A percentile compares a stretch with the other conserved stretches of the same genome.
Evolutionary conservation across 164 flowering plant species (phyloP).

Genomic region (Umbellularia californica): DNA sequence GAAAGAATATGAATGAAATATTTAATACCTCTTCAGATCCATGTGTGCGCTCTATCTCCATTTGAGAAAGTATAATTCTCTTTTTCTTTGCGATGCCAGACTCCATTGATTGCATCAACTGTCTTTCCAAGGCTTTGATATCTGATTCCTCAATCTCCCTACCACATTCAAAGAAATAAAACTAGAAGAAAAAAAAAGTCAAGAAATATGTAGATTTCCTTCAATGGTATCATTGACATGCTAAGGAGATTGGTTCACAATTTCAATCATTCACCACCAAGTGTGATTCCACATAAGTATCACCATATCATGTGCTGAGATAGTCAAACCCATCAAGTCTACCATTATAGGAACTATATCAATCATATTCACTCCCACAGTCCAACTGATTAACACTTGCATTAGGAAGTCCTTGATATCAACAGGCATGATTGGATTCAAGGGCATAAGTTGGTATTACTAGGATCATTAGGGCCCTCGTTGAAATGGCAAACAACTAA

Average conservation of each 20-base stretch:
- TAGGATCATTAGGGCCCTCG: not conserved
- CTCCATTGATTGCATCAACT: constrained; percentile 91
- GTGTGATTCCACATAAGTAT: not conserved
- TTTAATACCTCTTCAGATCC: constrained; percentile 82
- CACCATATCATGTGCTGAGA: not conserved
- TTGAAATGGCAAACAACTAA: not conserved
- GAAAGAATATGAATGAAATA: not conserved
- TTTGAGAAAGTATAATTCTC: constrained; percentile 76
- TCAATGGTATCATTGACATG: not conserved
- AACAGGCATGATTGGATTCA: not conserved
- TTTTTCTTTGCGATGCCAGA: constrained; percentile 84
- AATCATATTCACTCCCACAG: not conserved
- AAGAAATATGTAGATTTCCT: not conserved
- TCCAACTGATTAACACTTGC: not conserved
- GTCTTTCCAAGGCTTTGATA: constrained; percentile 86
- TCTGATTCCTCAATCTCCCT: constrained; percentile 95
- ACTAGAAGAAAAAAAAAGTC: not conserved
- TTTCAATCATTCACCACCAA: not conserved
- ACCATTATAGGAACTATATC: not conserved
- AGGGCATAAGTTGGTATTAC: not conserved
- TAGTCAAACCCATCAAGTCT: not conserved
- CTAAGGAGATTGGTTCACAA: not conserved
- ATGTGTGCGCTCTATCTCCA: constrained; percentile 82
- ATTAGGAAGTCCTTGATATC: not conserved
- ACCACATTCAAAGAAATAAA: constrained; percentile 10